phyloP scores from a whole-genome alignment of 192 early-diverging fungal species.

The Podila epigama region DNA sequence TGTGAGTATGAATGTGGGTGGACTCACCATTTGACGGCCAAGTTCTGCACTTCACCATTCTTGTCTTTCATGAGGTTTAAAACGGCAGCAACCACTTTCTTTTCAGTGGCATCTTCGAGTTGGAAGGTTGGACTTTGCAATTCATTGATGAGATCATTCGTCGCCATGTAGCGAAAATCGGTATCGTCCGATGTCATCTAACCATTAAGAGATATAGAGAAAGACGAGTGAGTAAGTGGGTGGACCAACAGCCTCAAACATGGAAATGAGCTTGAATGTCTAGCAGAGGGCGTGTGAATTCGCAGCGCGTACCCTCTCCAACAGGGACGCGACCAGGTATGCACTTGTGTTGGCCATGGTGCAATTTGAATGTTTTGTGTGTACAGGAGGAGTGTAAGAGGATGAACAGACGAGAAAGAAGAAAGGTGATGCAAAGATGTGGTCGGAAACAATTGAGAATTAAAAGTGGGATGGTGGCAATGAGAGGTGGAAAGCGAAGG shows the following conservation, averaged over 20 bases:
- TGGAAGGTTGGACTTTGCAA: constrained; percentile 66
- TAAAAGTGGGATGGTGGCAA: neutral
- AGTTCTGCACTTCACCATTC: constrained; percentile 88
- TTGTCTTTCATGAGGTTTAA: constrained; percentile 74
- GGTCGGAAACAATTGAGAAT: neutral
- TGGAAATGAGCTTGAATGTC: neutral
- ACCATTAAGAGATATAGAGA: neutral
- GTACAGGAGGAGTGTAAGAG: neutral
- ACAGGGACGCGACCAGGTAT: constrained; percentile 70
- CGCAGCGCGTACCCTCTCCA: constrained; percentile 68
- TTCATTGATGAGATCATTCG: constrained; percentile 79
- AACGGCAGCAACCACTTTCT: constrained; percentile 65
- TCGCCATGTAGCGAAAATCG: constrained; percentile 90
- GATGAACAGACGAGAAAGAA: neutral
- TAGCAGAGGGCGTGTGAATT: neutral
- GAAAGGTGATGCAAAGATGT: neutral
- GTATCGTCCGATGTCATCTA: constrained; percentile 73
- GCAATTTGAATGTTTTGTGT: neutral
- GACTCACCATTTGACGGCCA: constrained; percentile 71
- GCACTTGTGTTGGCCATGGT: constrained; percentile 58
- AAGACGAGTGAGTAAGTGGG: neutral
- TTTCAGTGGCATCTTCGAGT: constrained; percentile 67
- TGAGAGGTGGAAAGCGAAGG: neutral
- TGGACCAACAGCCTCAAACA: neutral
- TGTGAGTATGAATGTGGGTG: neutral